phyloP scores from a whole-genome alignment of 1,284 basidiomycete species.

The Acaromyces ingoldii region DNA sequence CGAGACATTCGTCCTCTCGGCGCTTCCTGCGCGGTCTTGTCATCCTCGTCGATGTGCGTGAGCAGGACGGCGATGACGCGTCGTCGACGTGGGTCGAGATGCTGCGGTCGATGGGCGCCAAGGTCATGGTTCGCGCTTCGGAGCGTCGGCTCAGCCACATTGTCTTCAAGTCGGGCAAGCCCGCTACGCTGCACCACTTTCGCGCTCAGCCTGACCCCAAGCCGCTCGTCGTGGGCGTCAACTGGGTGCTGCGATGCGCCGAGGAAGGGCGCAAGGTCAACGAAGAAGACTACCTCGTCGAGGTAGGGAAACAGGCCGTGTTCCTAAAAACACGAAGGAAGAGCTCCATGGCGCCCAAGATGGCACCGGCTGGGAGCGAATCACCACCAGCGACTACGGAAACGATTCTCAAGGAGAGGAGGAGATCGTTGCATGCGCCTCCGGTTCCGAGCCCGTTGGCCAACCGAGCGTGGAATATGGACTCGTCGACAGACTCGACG shows the following conservation, averaged over 20 bases:
- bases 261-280: constrained; percentile 27
- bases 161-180: constrained; percentile 39
- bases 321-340: constrained; percentile 26
- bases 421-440: neutral
- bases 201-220: constrained; percentile 19
- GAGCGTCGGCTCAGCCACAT: constrained; percentile 30
- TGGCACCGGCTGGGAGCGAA: neutral
- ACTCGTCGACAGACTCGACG: neutral
- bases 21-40: constrained; percentile 30
- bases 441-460: neutral
- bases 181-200: constrained; percentile 32
- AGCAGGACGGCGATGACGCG: constrained; percentile 39
- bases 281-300: constrained; percentile 36
- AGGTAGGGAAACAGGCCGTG: constrained; percentile 41
- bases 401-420: constrained; percentile 22
- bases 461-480: neutral
- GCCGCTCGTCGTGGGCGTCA: constrained; percentile 37
- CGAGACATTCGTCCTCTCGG: too few relatives aligned
- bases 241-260: constrained; percentile 35
- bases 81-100: constrained; percentile 33
- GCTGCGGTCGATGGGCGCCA: constrained; percentile 34
- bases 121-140: constrained; percentile 21
- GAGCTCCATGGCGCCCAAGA: constrained; percentile 4
- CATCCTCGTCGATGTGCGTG: constrained; percentile 39
- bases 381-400: neutral